Evolutionary conservation across 352 stramenopile genomes (phyloP).

Genomic region (Pythium grandisporangium): DNA sequence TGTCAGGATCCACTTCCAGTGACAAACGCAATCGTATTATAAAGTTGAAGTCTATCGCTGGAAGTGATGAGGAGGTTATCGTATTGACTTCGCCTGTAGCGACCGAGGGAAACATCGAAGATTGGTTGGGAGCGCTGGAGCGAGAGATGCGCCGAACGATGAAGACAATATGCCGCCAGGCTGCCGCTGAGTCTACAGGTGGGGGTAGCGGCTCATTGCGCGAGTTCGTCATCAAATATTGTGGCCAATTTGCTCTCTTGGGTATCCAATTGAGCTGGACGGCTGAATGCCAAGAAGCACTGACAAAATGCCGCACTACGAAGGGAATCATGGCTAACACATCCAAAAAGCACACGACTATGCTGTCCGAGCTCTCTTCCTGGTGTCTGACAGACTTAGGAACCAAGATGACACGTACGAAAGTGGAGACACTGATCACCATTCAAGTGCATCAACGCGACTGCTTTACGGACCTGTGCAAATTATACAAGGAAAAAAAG

Average conservation of each 20-base stretch:
- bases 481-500: conserved; percentile 77
- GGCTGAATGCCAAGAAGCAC: conserved; percentile 54
- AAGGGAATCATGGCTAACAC: conserved; percentile 86
- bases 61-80: conserved; percentile 71
- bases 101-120: conserved; percentile 76
- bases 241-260: conserved; percentile 61
- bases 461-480: conserved; percentile 56
- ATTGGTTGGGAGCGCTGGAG: conserved; percentile 68
- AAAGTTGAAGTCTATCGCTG: conserved; percentile 63
- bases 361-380: conserved; percentile 84
- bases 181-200: conserved; percentile 40
- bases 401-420: conserved; percentile 87
- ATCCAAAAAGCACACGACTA: conserved; percentile 60
- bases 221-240: conserved; percentile 69
- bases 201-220: conserved; percentile 27
- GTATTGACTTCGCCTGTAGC: conserved; percentile 35
- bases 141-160: conserved; percentile 61
- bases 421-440: conserved; percentile 92
- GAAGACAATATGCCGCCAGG: conserved; percentile 52
- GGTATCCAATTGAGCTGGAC: conserved; percentile 79
- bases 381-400: conserved; percentile 88
- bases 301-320: conserved; percentile 65
- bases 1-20: conserved; percentile 6
- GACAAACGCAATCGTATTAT: conserved; percentile 55
- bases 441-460: conserved; percentile 89